These are phyloP conservation scores for Cercospora beticola DNA, from an alignment of 2,329 filamentous ascomycete species.

Conservation along the genomic window DNA sequence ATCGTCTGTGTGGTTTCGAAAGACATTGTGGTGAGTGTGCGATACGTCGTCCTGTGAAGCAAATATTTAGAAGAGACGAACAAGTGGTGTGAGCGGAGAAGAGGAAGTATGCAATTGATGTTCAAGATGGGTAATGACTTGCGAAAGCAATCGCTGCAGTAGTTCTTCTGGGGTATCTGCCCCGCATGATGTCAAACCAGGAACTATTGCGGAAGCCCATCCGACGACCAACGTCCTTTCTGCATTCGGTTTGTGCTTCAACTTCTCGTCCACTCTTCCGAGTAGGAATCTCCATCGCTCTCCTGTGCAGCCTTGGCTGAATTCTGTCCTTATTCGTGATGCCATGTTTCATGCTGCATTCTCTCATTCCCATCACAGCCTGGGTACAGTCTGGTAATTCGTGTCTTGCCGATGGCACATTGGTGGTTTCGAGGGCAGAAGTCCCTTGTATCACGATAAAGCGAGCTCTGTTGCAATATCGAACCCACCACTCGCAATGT, in stretches of 20 bases:
- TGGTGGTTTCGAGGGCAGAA: background rate
- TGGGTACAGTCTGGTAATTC: background rate
- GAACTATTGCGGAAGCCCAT: conserved; percentile 2
- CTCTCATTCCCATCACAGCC: background rate
- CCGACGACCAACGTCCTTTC: background rate
- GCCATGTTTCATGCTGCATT: background rate
- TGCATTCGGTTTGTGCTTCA: background rate
- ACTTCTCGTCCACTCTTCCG: background rate
- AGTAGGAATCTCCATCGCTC: background rate
- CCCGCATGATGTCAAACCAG: conserved; percentile 2
- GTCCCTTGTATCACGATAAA: background rate
- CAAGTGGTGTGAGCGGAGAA: background rate
- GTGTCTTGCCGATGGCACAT: background rate
- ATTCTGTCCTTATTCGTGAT: background rate
- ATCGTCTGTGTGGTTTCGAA: conserved; percentile 90
- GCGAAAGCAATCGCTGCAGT: background rate
- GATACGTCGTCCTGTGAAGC: background rate
- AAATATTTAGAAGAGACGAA: background rate
- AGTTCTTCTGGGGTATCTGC: conserved; percentile 3
- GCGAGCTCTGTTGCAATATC: background rate
- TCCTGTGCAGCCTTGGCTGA: background rate
- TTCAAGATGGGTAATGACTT: background rate
- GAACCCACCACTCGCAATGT: background rate
- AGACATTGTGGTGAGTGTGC: conserved; percentile 58
- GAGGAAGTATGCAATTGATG: background rate